Evolutionary conservation across 805 yeast species (phyloP).

Genomic region (Scheffersomyces ergatensis): DNA sequence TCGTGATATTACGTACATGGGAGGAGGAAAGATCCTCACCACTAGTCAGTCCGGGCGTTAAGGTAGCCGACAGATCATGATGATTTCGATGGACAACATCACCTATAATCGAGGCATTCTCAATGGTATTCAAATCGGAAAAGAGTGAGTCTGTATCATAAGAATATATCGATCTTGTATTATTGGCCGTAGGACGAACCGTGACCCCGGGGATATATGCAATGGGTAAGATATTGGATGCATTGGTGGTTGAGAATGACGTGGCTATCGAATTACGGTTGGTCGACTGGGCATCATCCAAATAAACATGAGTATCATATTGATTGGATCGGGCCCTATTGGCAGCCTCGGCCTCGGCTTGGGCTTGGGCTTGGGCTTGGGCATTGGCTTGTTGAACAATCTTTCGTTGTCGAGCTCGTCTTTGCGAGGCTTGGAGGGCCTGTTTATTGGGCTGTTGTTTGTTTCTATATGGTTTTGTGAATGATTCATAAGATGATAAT

Average conservation of each 20-base stretch:
- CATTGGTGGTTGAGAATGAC: conserved; percentile 66
- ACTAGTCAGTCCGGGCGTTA: not conserved
- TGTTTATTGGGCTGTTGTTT: conserved; percentile 15
- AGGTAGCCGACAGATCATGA: not conserved
- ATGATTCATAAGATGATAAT: conserved; percentile 41
- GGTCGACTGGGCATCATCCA: conserved; percentile 13
- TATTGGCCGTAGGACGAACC: conserved; percentile 47
- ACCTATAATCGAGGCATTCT: conserved; percentile 47
- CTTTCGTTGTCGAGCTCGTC: conserved; percentile 12
- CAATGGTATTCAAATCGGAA: conserved; percentile 43
- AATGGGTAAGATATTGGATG: conserved; percentile 85
- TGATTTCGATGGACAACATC: conserved; percentile 9
- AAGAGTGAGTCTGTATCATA: conserved; percentile 41
- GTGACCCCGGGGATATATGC: conserved; percentile 96
- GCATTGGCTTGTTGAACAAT: conserved; percentile 8
- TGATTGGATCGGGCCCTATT: conserved; percentile 3
- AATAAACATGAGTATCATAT: conserved; percentile 8
- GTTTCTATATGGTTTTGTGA: conserved; percentile 32
- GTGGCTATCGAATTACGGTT: conserved; percentile 49
- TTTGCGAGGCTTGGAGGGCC: conserved; percentile 13
- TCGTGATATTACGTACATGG: too few relatives aligned
- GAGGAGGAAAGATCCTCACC: too few relatives aligned
- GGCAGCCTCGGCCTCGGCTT: conserved; percentile 1
- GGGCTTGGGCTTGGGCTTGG: conserved; percentile 8
- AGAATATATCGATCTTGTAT: conserved; percentile 43